Evolutionary conservation across 2,329 filamentous ascomycete species (phyloP).

Genomic region (Neurospora sp.): DNA sequence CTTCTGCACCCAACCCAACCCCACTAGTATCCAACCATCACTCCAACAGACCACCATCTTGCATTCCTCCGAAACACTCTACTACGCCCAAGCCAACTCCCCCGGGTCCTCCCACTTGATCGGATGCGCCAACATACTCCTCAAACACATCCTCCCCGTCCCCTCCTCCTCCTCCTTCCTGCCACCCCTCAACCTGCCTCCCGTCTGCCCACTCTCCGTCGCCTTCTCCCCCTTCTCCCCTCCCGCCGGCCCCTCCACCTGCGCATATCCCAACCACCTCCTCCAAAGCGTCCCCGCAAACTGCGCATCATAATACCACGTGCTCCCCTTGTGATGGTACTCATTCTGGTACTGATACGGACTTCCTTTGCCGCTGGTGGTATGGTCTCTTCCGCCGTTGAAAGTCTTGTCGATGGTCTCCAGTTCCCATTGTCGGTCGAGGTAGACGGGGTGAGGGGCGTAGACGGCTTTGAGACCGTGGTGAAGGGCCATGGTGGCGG

Average conservation of each 20-base stretch:
- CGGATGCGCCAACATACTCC: slow-evolving; percentile 72
- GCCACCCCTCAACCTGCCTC: slow-evolving; percentile 42
- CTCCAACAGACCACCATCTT: neutral
- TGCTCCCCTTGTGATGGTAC: slow-evolving; percentile 73
- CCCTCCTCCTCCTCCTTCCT: slow-evolving; percentile 38
- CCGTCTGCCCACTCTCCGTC: slow-evolving; percentile 36
- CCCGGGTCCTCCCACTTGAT: slow-evolving; percentile 56
- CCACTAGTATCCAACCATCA: neutral
- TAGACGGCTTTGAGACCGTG: slow-evolving; percentile 72
- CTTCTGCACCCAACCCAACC: neutral
- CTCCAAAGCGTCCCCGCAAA: slow-evolving; percentile 73
- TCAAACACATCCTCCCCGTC: slow-evolving; percentile 65
- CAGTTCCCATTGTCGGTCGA: slow-evolving; percentile 66
- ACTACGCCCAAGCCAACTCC: slow-evolving; percentile 21
- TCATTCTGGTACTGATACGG: slow-evolving; percentile 62
- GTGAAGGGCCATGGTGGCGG: slow-evolving; percentile 59
- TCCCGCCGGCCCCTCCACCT: slow-evolving; percentile 46
- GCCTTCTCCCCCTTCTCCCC: slow-evolving; percentile 40
- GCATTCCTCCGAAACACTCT: neutral
- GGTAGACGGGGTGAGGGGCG: slow-evolving; percentile 71
- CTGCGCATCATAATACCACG: slow-evolving; percentile 75
- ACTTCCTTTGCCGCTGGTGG: slow-evolving; percentile 53
- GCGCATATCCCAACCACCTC: slow-evolving; percentile 59
- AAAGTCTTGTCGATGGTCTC: slow-evolving; percentile 65
- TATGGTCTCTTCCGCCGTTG: slow-evolving; percentile 64